These are phyloP conservation scores for Volutella citrinella DNA, from an alignment of 2,329 filamentous ascomycete species.

Conservation along the genomic window DNA sequence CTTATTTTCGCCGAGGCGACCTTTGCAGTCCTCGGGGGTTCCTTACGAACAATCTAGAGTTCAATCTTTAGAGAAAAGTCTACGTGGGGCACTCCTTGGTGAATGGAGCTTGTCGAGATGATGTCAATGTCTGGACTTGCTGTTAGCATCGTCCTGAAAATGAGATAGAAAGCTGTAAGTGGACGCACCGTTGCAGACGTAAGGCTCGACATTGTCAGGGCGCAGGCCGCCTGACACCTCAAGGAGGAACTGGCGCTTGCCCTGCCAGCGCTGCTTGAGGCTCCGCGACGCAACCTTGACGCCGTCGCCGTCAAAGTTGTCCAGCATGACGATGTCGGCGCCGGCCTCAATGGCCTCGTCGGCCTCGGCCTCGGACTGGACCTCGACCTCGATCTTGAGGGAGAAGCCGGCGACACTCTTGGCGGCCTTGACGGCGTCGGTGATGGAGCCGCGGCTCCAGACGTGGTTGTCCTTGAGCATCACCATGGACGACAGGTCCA, in stretches of 20 bases:
- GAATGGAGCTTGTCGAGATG: constrained; percentile 92
- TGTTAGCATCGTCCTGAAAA: constrained; percentile 9
- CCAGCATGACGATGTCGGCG: constrained; percentile 94
- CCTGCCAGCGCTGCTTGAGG: constrained; percentile 78
- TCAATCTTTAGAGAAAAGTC: constrained; percentile 94
- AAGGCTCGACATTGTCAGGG: constrained; percentile 76
- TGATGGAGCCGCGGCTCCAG: constrained; percentile 85
- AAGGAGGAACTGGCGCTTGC: constrained; percentile 70
- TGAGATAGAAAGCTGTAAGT: not conserved
- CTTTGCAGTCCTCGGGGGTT: no score
- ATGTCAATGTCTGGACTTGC: constrained; percentile 79
- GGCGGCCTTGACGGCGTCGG: constrained; percentile 79
- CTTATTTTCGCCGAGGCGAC: no score
- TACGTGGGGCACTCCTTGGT: constrained; percentile 89
- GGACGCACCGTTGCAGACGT: constrained; percentile 68
- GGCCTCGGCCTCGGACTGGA: constrained; percentile 81
- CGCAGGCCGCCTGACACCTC: constrained; percentile 92
- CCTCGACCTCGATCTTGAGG: constrained; percentile 95
- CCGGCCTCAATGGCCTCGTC: constrained; percentile 88
- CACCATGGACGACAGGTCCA: constrained; percentile 91
- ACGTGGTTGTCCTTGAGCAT: constrained; percentile 99
- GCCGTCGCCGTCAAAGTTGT: constrained; percentile 84
- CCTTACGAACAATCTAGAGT: no score
- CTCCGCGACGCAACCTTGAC: constrained; percentile 71
- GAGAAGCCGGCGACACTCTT: constrained; percentile 83